Conservation (phyloP, 305 asterid species). For the Fraxinus velutina region DNA sequence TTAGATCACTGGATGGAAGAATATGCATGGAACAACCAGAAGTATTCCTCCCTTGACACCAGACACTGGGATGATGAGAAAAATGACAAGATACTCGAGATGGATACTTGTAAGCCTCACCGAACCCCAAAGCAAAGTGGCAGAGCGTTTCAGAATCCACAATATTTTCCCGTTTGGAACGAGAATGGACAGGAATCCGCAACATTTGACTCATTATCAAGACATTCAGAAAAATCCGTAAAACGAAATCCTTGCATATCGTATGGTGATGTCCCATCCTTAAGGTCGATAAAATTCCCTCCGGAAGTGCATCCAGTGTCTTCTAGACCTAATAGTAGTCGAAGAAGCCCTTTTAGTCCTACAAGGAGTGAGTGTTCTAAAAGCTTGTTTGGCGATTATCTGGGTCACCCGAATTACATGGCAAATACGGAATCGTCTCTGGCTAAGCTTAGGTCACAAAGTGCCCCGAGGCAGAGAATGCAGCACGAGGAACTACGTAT, state of each 20-base stretch:
- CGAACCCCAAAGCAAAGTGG: constrained; percentile 33
- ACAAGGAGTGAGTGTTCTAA: constrained; percentile 56
- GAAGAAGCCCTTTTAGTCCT: constrained; percentile 49
- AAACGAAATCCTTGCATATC: constrained; percentile 54
- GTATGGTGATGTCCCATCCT: constrained; percentile 53
- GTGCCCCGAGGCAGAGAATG: constrained; percentile 78
- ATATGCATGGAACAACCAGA: constrained; percentile 37
- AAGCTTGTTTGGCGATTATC: constrained; percentile 58
- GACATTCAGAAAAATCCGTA: constrained; percentile 36
- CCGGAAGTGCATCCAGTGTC: constrained; percentile 37
- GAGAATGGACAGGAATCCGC: constrained; percentile 38
- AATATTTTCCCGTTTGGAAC: constrained; percentile 46
- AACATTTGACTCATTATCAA: constrained; percentile 27
- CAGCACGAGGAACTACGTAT: constrained; percentile 40
- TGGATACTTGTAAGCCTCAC: constrained; percentile 75
- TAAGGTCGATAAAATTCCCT: constrained; percentile 37
- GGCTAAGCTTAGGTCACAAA: constrained; percentile 78
- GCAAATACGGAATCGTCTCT: constrained; percentile 68
- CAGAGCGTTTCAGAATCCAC: constrained; percentile 34
- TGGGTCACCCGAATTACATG: constrained; percentile 73
- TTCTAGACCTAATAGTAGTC: constrained; percentile 42
- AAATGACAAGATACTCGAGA: constrained; percentile 74
- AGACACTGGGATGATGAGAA: constrained; percentile 45
- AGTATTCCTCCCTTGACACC: constrained; percentile 20
- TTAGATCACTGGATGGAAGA: constrained; percentile 83